A percentile compares a stretch with the other conserved stretches of the same genome.
These are phyloP conservation scores for Huntiella moniliformis DNA, from an alignment of 2,329 filamentous ascomycete species.

Conservation along the genomic window DNA sequence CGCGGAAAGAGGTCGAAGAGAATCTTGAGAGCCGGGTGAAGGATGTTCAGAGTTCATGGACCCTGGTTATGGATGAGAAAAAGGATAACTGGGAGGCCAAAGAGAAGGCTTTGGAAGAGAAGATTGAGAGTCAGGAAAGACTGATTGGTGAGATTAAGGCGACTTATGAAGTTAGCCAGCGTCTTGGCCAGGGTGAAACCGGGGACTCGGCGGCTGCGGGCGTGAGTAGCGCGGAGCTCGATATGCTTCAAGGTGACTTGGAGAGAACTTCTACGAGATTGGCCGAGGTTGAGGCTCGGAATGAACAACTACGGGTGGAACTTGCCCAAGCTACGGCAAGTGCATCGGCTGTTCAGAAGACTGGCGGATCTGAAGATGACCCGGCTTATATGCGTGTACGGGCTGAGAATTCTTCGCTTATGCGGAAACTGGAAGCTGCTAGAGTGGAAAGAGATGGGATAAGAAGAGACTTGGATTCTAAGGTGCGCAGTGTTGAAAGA, in stretches of 20 bases:
- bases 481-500: constrained; percentile 60
- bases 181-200: constrained; percentile 57
- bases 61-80: constrained; percentile 77
- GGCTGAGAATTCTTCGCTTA: constrained; percentile 80
- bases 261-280: constrained; percentile 75
- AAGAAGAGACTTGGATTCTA: constrained; percentile 57
- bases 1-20: constrained; percentile 57
- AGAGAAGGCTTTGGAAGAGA: constrained; percentile 79
- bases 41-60: constrained; percentile 80
- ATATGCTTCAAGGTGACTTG: constrained; percentile 79
- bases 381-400: constrained; percentile 72
- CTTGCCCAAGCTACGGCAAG: constrained; percentile 69
- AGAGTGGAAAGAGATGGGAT: constrained; percentile 70
- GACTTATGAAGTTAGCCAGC: constrained; percentile 88
- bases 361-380: constrained; percentile 61
- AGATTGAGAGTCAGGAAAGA: constrained; percentile 82
- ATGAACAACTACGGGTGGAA: constrained; percentile 81
- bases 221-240: constrained; percentile 74
- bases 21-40: constrained; percentile 63
- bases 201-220: constrained; percentile 35
- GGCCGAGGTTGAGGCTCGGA: constrained; percentile 80
- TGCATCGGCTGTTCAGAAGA: constrained; percentile 37
- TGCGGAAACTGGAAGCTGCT: constrained; percentile 70
- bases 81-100: constrained; percentile 92
- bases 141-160: constrained; percentile 89